phyloP scores from a whole-genome alignment of 2,329 filamentous ascomycete species.

The Fusarium protoensiforme region DNA sequence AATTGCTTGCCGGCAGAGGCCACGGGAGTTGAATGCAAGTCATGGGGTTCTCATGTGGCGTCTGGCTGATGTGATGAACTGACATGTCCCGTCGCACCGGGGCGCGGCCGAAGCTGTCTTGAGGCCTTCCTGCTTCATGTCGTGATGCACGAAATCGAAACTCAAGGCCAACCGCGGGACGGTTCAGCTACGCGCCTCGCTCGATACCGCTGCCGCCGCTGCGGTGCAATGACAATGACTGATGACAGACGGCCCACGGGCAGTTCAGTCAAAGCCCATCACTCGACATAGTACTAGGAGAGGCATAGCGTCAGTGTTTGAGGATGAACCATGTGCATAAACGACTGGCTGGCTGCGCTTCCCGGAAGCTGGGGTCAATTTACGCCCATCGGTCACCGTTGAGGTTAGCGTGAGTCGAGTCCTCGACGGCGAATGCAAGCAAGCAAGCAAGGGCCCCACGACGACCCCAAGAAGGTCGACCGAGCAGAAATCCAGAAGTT shows the following conservation, averaged over 20 bases:
- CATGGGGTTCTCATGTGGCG: neutral
- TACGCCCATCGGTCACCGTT: conserved; percentile 43
- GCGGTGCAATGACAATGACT: conserved; percentile 18
- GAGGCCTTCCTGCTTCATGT: conserved; percentile 27
- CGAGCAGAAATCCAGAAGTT: conserved; percentile 29
- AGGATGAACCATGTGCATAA: conserved; percentile 39
- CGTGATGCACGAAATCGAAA: conserved; percentile 33
- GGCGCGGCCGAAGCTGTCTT: conserved; percentile 4
- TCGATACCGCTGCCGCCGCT: conserved; percentile 28
- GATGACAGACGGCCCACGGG: conserved; percentile 10
- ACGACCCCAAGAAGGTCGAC: conserved; percentile 42
- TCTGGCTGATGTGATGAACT: conserved; percentile 5
- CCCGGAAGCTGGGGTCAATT: neutral
- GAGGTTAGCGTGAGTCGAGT: conserved; percentile 34
- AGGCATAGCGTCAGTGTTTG: conserved; percentile 20
- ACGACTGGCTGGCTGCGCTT: conserved; percentile 26
- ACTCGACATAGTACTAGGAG: conserved; percentile 27
- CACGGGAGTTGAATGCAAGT: conserved; percentile 1
- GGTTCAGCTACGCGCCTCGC: conserved; percentile 6
- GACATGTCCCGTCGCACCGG: conserved; percentile 5
- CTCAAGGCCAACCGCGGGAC: conserved; percentile 22
- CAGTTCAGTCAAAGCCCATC: neutral
- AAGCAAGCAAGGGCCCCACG: conserved; percentile 14
- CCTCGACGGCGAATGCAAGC: conserved; percentile 13
- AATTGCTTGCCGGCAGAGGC: neutral